Evolutionary conservation across 768 basidiomycete species (phyloP), one percentile per base, ranked within the genome.

Genomic region (Auricularia auricula-judae): DNA sequence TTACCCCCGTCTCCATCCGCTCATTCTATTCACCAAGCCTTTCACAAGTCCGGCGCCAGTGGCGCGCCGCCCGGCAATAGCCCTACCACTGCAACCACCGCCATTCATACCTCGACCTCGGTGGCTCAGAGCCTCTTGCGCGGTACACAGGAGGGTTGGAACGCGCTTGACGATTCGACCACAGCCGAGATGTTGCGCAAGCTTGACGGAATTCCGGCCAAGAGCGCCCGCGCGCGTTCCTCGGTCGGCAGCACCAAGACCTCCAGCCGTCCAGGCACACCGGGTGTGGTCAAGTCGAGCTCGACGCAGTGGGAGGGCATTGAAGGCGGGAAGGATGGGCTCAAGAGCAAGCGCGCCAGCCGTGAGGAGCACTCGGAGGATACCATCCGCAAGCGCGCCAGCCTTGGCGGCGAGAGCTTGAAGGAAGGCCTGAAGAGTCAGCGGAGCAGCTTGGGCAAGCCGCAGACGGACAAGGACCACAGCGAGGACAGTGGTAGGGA

Each of bases 161-260:
- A 87, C 16, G 89, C 84, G 66, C 80, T 93, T 70, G 88, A 92
- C 70, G 92, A 95, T 71, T 87, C 91, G 69, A 87, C 88, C 16
- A 94, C 96, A 5, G 90, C 85, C 5, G 94, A 96, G 70, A 92
- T 93, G 8, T 79, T 99, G 42, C 84, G 94, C 63, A 97, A 96
- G 76, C 76, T 99, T 33, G 96, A 99, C 70, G 96, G 96, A 0
- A 73, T 97, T 11, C 83, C 84, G 11, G 87, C 87, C 1, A 90
- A 88, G 72, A 86, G 82, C 43, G 84, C 88, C 10, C 84, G 89
- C 60, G 84, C 89, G 11, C 84, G 91, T 33, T 87, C 89, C 3
- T 93, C 91, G 69, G 78, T 91, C 65, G 81, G 71, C 81, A 61
- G 91, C 86, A 72, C 80, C 88, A 61, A 85, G 86, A 67, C 84